phyloP scores from a whole-genome alignment of 495 filamentous ascomycete genomes.

The Tuber microsphaerosporum region DNA sequence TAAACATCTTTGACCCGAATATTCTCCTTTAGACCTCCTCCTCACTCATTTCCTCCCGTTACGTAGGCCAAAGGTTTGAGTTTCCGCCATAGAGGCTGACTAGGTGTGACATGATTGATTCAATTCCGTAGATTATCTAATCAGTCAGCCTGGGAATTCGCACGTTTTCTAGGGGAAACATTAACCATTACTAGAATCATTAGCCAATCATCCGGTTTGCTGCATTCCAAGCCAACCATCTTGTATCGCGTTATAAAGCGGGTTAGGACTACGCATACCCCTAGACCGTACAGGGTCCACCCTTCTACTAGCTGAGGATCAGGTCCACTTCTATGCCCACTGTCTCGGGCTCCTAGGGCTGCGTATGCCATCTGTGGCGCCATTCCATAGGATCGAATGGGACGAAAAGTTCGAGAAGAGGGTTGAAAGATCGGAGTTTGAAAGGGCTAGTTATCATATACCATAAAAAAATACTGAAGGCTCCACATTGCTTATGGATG shows the following conservation, averaged over 20 bases:
- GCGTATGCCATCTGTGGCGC: neutral
- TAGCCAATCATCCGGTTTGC: conserved; percentile 55
- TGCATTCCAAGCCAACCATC: conserved; percentile 49
- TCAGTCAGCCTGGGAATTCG: conserved; percentile 19
- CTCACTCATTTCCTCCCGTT: conserved; percentile 46
- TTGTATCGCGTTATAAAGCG: conserved; percentile 49
- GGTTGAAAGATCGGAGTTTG: neutral
- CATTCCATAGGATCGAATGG: neutral
- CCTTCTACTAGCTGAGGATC: conserved; percentile 44
- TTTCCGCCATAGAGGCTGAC: conserved; percentile 47
- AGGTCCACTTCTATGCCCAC: neutral
- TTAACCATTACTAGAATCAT: conserved; percentile 54
- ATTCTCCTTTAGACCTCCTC: conserved; percentile 49
- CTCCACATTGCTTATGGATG: no score
- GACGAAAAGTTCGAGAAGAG: neutral
- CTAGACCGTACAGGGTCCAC: conserved; percentile 50
- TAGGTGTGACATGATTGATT: conserved; percentile 42
- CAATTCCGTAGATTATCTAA: conserved; percentile 44
- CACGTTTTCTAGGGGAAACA: neutral
- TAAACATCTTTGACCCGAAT: conserved; percentile 53
- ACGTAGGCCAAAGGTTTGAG: conserved; percentile 50
- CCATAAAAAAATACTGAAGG: no score
- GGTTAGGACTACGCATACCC: conserved; percentile 48
- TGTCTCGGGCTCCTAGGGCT: neutral
- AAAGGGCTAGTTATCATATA: neutral